These are phyloP conservation scores for Beauveria caledonica DNA, from an alignment of 2,329 filamentous ascomycete genomes.

Conservation along the genomic window DNA sequence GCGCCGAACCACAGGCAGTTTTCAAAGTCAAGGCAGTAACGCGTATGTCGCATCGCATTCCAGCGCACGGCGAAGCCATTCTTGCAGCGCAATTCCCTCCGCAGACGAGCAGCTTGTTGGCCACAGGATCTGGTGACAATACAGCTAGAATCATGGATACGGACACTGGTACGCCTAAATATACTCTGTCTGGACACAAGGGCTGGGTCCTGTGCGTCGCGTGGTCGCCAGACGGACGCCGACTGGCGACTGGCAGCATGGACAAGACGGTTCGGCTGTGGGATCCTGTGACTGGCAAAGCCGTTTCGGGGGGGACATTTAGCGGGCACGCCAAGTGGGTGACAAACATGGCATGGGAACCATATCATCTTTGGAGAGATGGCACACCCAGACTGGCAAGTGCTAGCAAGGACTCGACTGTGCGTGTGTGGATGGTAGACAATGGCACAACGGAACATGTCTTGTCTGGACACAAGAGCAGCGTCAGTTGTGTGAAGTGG, in stretches of 20 bases:
- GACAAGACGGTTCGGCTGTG: conserved; percentile 87
- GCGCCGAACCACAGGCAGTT: conserved; percentile 74
- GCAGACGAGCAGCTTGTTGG: conserved; percentile 64
- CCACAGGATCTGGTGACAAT: conserved; percentile 83
- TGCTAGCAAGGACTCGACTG: conserved; percentile 81
- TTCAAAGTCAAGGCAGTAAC: conserved; percentile 91
- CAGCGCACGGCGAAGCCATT: conserved; percentile 87
- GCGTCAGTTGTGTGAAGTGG: conserved; percentile 88
- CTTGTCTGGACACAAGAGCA: conserved; percentile 79
- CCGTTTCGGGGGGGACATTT: conserved; percentile 57
- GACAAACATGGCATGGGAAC: conserved; percentile 83
- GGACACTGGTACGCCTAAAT: conserved; percentile 80
- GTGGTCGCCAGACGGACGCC: conserved; percentile 75
- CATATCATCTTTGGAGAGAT: conserved; percentile 72
- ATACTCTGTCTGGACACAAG: conserved; percentile 79
- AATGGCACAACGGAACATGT: conserved; percentile 72
- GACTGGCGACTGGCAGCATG: conserved; percentile 84
- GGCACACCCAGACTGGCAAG: conserved; percentile 76
- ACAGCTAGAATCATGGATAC: conserved; percentile 93
- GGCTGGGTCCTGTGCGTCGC: conserved; percentile 84
- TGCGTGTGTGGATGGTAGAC: conserved; percentile 79
- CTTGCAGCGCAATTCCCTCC: conserved; percentile 81
- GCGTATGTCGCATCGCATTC: conserved; percentile 78
- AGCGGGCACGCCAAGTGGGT: conserved; percentile 89
- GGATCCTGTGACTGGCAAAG: conserved; percentile 74